phyloP scores from a whole-genome alignment of 2,329 filamentous ascomycete genomes.

The Anthostomella pinea region DNA sequence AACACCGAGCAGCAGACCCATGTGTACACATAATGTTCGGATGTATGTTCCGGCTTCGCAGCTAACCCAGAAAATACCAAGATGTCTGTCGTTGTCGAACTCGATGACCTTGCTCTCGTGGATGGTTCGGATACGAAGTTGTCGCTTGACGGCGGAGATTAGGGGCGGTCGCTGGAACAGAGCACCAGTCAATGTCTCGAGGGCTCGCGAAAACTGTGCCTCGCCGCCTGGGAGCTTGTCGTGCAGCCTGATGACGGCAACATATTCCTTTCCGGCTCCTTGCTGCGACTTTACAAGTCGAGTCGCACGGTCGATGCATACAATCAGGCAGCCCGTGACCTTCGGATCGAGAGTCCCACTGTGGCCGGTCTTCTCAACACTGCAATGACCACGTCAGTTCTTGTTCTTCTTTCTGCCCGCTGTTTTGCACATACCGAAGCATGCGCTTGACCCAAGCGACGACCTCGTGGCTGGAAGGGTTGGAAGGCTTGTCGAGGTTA shows the following conservation, averaged over 20 bases:
- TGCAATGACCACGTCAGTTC: conserved; percentile 33
- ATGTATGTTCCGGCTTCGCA: conserved; percentile 99
- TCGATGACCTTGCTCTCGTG: conserved; percentile 96
- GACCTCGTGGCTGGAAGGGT: conserved; percentile 97
- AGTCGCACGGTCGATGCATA: conserved; percentile 84
- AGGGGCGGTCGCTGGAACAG: conserved; percentile 95
- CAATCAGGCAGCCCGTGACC: conserved; percentile 89
- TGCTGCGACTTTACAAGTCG: conserved; percentile 98
- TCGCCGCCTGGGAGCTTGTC: conserved; percentile 93
- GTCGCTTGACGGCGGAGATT: conserved; percentile 98
- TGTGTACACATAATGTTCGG: conserved; percentile 93
- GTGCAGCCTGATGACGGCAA: conserved; percentile 91
- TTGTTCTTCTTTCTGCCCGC: not conserved
- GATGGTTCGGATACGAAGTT: conserved; percentile 96
- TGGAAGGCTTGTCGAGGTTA: conserved; percentile 96
- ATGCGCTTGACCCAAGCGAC: conserved; percentile 99
- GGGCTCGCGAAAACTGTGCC: conserved; percentile 85
- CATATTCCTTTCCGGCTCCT: conserved; percentile 98
- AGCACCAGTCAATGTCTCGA: conserved; percentile 94
- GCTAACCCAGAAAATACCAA: conserved; percentile 98
- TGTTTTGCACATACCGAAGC: conserved; percentile 59
- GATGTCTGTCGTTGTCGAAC: conserved; percentile 96
- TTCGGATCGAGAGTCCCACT: conserved; percentile 82
- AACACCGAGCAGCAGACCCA: conserved; percentile 73
- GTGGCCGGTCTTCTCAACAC: conserved; percentile 95